phyloP scores from a whole-genome alignment of 1,284 basidiomycete genomes.

The Fistulina hepatica region DNA sequence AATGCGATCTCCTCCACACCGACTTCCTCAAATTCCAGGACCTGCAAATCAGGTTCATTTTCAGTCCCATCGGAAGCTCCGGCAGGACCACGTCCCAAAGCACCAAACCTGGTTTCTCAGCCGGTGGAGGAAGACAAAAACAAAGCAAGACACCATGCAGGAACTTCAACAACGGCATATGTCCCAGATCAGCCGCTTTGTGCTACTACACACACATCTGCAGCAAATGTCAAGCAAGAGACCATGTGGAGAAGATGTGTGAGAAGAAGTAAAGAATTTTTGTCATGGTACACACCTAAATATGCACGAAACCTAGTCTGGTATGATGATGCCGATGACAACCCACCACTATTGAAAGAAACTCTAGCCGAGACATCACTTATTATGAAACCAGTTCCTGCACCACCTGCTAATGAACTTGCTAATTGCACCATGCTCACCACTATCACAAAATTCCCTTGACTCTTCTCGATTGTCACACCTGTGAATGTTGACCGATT shows the following conservation, averaged over 20 bases:
- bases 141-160: slow-evolving; percentile 10
- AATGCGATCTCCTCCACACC: slow-evolving; percentile 6
- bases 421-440: slow-evolving; percentile 9
- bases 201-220: slow-evolving; percentile 16
- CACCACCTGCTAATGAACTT: slow-evolving; percentile 10
- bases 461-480: slow-evolving; percentile 22
- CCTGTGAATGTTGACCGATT: slow-evolving; percentile 26
- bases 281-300: background rate
- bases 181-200: slow-evolving; percentile 6
- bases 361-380: too few species aligned
- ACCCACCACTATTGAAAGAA: too few species aligned
- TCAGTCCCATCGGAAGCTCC: too few species aligned
- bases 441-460: slow-evolving; percentile 15
- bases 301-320: slow-evolving; percentile 6
- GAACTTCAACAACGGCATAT: slow-evolving; percentile 12
- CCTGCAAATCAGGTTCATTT: slow-evolving; percentile 3
- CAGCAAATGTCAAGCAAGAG: slow-evolving; percentile 8
- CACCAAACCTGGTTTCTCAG: too few species aligned
- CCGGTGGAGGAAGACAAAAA: too few species aligned
- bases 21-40: slow-evolving; percentile 7
- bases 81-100: too few species aligned
- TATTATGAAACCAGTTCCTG: slow-evolving; percentile 13
- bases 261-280: too few species aligned
- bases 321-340: background rate
- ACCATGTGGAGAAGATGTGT: background rate